Conservation (phyloP, 345 rosid species). For the Cardamine resedifolia region DNA sequence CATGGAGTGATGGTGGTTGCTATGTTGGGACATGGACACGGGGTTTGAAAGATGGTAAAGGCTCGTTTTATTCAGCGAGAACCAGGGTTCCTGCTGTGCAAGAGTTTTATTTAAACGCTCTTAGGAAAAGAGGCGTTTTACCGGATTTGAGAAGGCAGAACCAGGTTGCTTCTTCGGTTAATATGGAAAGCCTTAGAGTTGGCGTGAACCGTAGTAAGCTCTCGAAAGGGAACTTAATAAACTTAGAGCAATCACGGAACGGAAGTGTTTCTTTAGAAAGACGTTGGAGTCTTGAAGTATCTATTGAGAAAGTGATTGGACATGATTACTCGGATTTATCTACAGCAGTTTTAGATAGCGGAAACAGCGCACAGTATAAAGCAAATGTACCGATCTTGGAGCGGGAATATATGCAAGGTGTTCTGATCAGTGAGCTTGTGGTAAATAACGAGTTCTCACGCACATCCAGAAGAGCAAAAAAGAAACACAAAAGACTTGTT, state of each 20-base stretch:
- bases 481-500: conserved; percentile 61
- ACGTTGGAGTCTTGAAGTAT: conserved; percentile 98
- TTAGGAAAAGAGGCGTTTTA: conserved; percentile 80
- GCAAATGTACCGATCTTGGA: conserved; percentile 66
- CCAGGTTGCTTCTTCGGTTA: conserved; percentile 67
- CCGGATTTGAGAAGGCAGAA: conserved; percentile 78
- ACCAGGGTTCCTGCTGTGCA: conserved; percentile 68
- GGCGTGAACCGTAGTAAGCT: conserved; percentile 48
- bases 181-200: conserved; percentile 60
- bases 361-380: conserved; percentile 42
- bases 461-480: conserved; percentile 74
- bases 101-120: conserved; percentile 73
- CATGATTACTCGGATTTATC: conserved; percentile 66
- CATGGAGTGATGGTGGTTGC: conserved; percentile 86
- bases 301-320: conserved; percentile 92
- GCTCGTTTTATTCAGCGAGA: conserved; percentile 86
- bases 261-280: conserved; percentile 80
- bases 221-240: conserved; percentile 68
- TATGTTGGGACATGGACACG: conserved; percentile 94
- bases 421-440: conserved; percentile 87
- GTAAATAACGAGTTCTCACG: conserved; percentile 62
- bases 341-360: conserved; percentile 46
- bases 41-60: conserved; percentile 95
- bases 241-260: conserved; percentile 72
- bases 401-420: conserved; percentile 98